These are phyloP conservation scores for Colletotrichum orchidophilum DNA, from an alignment of 2,329 filamentous ascomycete genomes.

Conservation along the genomic window DNA sequence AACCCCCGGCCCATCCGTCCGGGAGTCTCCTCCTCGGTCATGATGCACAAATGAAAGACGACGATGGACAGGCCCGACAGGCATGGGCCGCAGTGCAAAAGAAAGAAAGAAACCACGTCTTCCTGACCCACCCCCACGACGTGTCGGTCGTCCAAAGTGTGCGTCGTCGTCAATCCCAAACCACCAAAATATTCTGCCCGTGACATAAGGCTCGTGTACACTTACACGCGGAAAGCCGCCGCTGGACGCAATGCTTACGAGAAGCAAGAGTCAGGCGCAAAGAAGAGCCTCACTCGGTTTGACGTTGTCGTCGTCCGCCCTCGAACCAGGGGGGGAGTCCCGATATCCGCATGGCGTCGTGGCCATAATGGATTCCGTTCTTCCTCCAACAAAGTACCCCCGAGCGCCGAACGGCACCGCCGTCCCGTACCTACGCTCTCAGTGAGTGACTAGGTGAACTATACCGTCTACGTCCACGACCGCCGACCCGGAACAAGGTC, in stretches of 20 bases:
- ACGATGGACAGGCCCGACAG: not conserved
- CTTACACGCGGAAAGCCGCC: not conserved
- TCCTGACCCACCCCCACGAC: not conserved
- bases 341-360: slow-evolving; percentile 15
- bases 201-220: not conserved
- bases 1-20: no score
- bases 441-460: not conserved
- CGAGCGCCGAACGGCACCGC: not conserved
- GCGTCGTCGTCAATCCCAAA: not conserved
- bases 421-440: not conserved
- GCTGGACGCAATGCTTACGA: not conserved
- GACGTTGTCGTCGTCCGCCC: not conserved
- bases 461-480: no score
- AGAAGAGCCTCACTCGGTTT: not conserved
- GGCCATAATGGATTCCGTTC: not conserved
- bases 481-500: not conserved
- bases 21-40: not conserved
- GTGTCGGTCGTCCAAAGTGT: not conserved
- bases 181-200: not conserved
- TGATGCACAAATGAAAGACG: not conserved
- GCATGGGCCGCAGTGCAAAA: not conserved
- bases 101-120: not conserved
- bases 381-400: not conserved
- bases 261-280: not conserved
- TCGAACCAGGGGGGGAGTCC: not conserved